Evolutionary conservation across 2,329 filamentous ascomycete genomes (phyloP), one percentile per base, ranked within the genome.

Genomic region (Hymenoscyphus occultus): DNA sequence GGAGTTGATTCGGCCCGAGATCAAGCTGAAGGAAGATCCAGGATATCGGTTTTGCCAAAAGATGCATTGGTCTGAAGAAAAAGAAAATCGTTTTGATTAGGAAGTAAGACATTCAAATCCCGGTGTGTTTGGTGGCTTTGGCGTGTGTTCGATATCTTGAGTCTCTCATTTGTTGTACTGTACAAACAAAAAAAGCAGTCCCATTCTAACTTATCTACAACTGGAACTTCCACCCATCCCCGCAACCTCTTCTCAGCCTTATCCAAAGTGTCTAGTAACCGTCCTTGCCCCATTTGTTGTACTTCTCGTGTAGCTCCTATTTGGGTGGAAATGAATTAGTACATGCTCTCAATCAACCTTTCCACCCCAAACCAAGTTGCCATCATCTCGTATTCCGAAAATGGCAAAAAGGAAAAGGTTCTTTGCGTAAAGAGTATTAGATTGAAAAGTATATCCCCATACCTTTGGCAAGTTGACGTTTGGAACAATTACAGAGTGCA

Each of bases 241-340:
- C 39, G n/a, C 31, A 57, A 39, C n/a, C 84, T 66, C 78, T 10
- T 28, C 14, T 61, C 35, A 62, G 48, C 28, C 39, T 84, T 83
- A 42, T 28, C 58, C 60, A 61, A 51, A 51, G 13, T 40, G 22
- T 66, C 70, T 76, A 76, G 66, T 74, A 98, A 73, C 92, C 93
- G 73, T 98, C 95, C 88, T 98, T 98, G 80, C 95, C 95, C 88
- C 92, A 98, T 86, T 99, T 99, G 91, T 99, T 99, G 88, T 90
- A 98, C 83, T 90, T 90, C 74, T 99, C 95, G 82, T 99, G 95
- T 70, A 97, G 87, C 75, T 90, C 85, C 92, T 96, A 74, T 65
- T 28, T 48, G 35, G 5, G 9, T 10, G 9, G 9, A 35, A 39
- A 5, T 22, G 3, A 42, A 63, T 71, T 65, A 72, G 71, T 64